A percentile compares a stretch with the other conserved stretches of the same genome.
These are phyloP conservation scores for Biscogniauxia sp. DNA, from an alignment of 2,329 filamentous ascomycete species.

Conservation along the genomic window DNA sequence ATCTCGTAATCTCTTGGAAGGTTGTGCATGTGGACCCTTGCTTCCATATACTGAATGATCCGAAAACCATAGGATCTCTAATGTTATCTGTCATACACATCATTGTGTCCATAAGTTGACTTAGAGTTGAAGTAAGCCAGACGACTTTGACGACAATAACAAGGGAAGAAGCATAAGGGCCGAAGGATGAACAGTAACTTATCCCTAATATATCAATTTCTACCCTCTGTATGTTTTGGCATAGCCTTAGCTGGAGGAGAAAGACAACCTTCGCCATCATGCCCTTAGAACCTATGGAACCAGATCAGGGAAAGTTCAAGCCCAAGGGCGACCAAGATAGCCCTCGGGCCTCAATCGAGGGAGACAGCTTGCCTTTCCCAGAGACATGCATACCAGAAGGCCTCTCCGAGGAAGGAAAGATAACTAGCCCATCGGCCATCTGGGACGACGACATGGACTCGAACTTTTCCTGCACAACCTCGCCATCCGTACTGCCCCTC, in stretches of 20 bases:
- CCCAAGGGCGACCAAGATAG: neutral
- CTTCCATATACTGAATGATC: neutral
- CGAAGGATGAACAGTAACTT: too few relatives aligned
- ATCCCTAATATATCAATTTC: neutral
- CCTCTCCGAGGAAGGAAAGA: neutral
- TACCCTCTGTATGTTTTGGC: neutral
- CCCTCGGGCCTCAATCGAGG: neutral
- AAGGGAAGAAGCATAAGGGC: neutral
- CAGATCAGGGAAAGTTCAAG: neutral
- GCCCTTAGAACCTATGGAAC: neutral
- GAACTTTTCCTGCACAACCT: slow-evolving; percentile 1
- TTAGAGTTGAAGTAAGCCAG: neutral
- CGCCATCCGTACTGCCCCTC: slow-evolving; percentile 9
- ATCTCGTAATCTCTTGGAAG: too few relatives aligned
- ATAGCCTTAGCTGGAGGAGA: neutral
- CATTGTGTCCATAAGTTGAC: neutral
- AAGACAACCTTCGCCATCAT: neutral
- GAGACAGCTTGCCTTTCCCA: neutral
- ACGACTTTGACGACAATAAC: neutral
- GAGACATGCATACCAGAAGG: neutral
- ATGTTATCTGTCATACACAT: neutral
- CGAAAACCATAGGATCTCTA: neutral
- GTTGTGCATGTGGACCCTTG: too few relatives aligned
- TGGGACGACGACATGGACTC: slow-evolving; percentile 12
- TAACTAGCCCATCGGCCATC: slow-evolving; percentile 2